A percentile compares a stretch with the other conserved stretches of the same genome.
Evolutionary conservation across 2,329 filamentous ascomycete genomes (phyloP).

Genomic region (Leptodontidium sp.): DNA sequence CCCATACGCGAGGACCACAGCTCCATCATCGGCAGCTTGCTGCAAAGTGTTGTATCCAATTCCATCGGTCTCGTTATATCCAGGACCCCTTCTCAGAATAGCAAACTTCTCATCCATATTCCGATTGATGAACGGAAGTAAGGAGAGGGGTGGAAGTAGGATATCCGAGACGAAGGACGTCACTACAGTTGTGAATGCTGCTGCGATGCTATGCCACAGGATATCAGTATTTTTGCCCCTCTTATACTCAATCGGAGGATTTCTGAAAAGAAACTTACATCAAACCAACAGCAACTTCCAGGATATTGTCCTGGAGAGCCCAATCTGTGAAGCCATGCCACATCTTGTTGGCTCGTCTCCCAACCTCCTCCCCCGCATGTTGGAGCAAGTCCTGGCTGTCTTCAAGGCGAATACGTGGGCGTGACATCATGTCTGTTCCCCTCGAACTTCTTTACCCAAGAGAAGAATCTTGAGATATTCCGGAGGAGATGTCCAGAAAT

Average conservation of each 20-base stretch:
- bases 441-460: neutral
- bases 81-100: slow-evolving; percentile 65
- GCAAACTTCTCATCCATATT: slow-evolving; percentile 81
- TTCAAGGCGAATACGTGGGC: slow-evolving; percentile 35
- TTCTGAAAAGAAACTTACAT: slow-evolving; percentile 59
- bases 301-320: slow-evolving; percentile 76
- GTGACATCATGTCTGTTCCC: slow-evolving; percentile 28
- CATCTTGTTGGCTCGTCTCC: slow-evolving; percentile 51
- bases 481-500: neutral
- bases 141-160: slow-evolving; percentile 72
- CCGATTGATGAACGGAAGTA: slow-evolving; percentile 72
- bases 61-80: slow-evolving; percentile 52
- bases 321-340: slow-evolving; percentile 73
- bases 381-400: slow-evolving; percentile 40
- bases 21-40: slow-evolving; percentile 74
- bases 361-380: slow-evolving; percentile 39
- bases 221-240: slow-evolving; percentile 7
- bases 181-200: slow-evolving; percentile 74
- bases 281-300: slow-evolving; percentile 78
- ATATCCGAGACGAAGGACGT: slow-evolving; percentile 77
- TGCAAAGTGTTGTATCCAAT: slow-evolving; percentile 74
- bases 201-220: slow-evolving; percentile 62
- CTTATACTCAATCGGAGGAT: slow-evolving; percentile 3
- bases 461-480: neutral
- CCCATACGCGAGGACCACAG: slow-evolving; percentile 77